Evolutionary conservation across 2,329 filamentous ascomycete species (phyloP).

Genomic region (Fusarium protoensiforme): DNA sequence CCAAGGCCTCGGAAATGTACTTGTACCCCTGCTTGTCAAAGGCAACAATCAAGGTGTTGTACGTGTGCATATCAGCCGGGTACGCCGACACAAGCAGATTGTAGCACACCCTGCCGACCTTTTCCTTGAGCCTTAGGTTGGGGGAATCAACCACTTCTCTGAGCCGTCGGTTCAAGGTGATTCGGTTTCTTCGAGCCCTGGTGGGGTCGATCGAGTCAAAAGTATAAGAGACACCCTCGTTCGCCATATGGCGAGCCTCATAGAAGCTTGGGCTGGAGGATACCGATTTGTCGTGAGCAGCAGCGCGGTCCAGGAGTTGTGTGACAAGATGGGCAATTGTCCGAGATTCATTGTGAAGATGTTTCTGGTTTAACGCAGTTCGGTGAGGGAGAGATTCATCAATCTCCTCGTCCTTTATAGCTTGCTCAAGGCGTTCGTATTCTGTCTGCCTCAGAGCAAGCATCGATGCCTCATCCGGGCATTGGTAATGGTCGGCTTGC

Average conservation of each 20-base stretch:
- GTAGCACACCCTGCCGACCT: slow-evolving; percentile 63
- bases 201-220: slow-evolving; percentile 44
- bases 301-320: slow-evolving; percentile 45
- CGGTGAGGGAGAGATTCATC: slow-evolving; percentile 34
- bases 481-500: slow-evolving; percentile 45
- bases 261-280: slow-evolving; percentile 43
- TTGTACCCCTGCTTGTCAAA: slow-evolving; percentile 65
- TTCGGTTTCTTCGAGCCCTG: slow-evolving; percentile 40
- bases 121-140: slow-evolving; percentile 45
- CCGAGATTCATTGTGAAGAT: slow-evolving; percentile 43
- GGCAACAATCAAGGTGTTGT: slow-evolving; percentile 76
- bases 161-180: slow-evolving; percentile 44
- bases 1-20: slow-evolving; percentile 63
- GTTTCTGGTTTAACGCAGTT: slow-evolving; percentile 36
- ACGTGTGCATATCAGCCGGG: slow-evolving; percentile 75
- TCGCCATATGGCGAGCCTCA: slow-evolving; percentile 42
- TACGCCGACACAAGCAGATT: slow-evolving; percentile 73
- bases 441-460: slow-evolving; percentile 36
- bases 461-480: slow-evolving; percentile 37
- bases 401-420: slow-evolving; percentile 44
- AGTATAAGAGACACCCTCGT: slow-evolving; percentile 34
- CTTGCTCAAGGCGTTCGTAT: slow-evolving; percentile 46
- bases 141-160: slow-evolving; percentile 42
- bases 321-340: slow-evolving; percentile 44
- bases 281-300: slow-evolving; percentile 33